Base-by-base conservation (phyloP, 768 basidiomycete species). In the Tubosaeta sp. region DNA sequence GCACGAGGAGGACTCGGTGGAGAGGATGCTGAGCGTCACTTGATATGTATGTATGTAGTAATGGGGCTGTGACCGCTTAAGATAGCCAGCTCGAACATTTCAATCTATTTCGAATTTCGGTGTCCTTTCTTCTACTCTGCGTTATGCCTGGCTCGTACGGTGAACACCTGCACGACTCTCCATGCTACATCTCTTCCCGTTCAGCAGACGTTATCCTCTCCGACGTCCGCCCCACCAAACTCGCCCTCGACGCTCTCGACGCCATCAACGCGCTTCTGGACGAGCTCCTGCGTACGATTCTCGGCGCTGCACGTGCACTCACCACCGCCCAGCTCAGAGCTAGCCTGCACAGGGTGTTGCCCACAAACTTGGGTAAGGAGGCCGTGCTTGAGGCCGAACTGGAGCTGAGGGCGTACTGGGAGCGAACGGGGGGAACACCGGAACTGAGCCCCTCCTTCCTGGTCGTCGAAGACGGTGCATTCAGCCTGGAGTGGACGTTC, bases 181-280 rank as follows among this genome's bases (percentile, higher is more conserved):
- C 90, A 3, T 76, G 74, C 48, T 97, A 91, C 71, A 83, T 97
- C 56, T 91, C 88, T 26, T 70, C 83, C 13, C 82, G 84, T 58
- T 92, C 91, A 32, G 91, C 93, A 42, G 91, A 95, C 71, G 83
- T 91, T 56, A 87, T 97, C 64, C 84, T 97, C 48, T 92, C 90
- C 54, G 94, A 97, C 61, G 82, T 95, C 50, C 85, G 94, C 17
- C 91, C 91, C n/a, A 94, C 91, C 59, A 87, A 84, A 66, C 81
- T 95, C 71, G 83, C 85, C 57, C 64, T 76, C 17, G 84, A 92
- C 48, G 86, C 90, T n/a, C 82, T 97, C 44, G 75, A 74, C 53
- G 78, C 80, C 54, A 80, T 93, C 74, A 94, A 94, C 68, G 80
- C 83, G 55, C 71, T 91, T 43, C 78, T 94, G 53, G 92, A 94